Percentiles rank a stretch among this genome's conserved stretches.
phyloP scores from a whole-genome alignment of 495 filamentous ascomycete genomes.

The Acidiella bohemica region DNA sequence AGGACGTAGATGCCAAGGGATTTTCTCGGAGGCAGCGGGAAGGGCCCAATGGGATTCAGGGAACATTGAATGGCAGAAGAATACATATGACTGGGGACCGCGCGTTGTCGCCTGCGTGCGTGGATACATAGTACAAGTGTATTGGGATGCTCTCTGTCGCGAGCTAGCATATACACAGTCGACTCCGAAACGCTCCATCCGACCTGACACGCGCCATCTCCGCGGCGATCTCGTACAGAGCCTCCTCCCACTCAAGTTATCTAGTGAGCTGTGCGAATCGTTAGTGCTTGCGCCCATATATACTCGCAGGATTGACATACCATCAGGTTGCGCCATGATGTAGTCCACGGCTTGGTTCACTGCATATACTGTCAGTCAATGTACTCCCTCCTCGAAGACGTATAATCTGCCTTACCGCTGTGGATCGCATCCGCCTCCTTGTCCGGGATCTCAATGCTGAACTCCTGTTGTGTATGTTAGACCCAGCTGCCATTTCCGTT shows the following conservation, averaged over 20 bases:
- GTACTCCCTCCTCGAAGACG: too few relatives aligned
- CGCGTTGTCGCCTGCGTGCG: too few relatives aligned
- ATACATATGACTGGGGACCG: too few relatives aligned
- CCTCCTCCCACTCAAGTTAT: neutral
- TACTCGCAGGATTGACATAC: too few relatives aligned
- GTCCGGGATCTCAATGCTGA: constrained; percentile 99
- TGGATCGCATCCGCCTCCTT: constrained; percentile 96
- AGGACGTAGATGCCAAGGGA: too few relatives aligned
- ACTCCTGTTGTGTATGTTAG: constrained; percentile 56
- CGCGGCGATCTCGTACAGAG: too few relatives aligned
- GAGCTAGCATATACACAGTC: constrained; percentile 12
- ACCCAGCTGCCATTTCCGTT: too few relatives aligned
- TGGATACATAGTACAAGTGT: constrained; percentile 17
- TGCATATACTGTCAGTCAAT: constrained; percentile 31
- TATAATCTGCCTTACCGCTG: constrained; percentile 57
- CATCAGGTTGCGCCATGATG: constrained; percentile 89
- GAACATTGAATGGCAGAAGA: too few relatives aligned
- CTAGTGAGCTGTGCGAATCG: constrained; percentile 29
- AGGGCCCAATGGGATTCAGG: too few relatives aligned
- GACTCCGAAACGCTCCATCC: neutral
- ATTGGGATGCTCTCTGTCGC: constrained; percentile 4
- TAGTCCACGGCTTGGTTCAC: constrained; percentile 93
- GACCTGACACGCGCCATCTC: neutral
- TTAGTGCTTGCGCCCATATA: too few relatives aligned
- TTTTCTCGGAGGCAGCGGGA: too few relatives aligned